A percentile compares a stretch with the other conserved stretches of the same genome.
phyloP scores from a whole-genome alignment of 345 rosid genomes.

The Zanthoxylum bungeanum region DNA sequence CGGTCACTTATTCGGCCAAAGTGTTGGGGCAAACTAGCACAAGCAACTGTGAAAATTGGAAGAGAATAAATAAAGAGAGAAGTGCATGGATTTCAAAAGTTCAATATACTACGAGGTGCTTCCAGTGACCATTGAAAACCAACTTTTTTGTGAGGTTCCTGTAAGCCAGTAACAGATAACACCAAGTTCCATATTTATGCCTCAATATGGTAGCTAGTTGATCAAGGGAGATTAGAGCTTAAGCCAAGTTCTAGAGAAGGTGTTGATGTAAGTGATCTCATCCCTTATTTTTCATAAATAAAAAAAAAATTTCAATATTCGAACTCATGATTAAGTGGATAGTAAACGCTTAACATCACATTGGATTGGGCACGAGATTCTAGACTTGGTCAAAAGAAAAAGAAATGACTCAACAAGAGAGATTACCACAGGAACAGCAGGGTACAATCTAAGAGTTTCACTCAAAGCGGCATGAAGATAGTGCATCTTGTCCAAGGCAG shows the following conservation, averaged over 20 bases:
- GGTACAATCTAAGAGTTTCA: conserved; percentile 44
- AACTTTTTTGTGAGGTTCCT: too few relatives aligned
- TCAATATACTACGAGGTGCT: not conserved
- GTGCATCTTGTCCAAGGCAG: conserved; percentile 33
- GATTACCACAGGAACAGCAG: conserved; percentile 43
- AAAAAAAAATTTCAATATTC: too few relatives aligned
- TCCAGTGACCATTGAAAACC: not conserved
- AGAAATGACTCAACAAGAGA: not conserved
- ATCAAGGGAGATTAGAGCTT: not conserved
- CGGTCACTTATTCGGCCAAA: too few relatives aligned
- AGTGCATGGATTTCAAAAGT: not conserved
- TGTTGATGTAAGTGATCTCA: too few relatives aligned
- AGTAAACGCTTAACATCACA: too few relatives aligned
- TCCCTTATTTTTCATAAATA: too few relatives aligned
- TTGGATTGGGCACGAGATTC: too few relatives aligned
- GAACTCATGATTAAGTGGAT: too few relatives aligned
- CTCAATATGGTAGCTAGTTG: not conserved
- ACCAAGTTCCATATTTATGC: not conserved
- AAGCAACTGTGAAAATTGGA: not conserved
- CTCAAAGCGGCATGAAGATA: conserved; percentile 37
- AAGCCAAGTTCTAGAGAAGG: too few relatives aligned
- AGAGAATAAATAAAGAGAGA: not conserved
- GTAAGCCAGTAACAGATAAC: not conserved
- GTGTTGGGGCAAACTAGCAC: too few relatives aligned
- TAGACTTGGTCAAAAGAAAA: not conserved